These are phyloP conservation scores for Sporobolomyces phaffii DNA, from an alignment of 768 basidiomycete genomes.

Conservation along the genomic window DNA sequence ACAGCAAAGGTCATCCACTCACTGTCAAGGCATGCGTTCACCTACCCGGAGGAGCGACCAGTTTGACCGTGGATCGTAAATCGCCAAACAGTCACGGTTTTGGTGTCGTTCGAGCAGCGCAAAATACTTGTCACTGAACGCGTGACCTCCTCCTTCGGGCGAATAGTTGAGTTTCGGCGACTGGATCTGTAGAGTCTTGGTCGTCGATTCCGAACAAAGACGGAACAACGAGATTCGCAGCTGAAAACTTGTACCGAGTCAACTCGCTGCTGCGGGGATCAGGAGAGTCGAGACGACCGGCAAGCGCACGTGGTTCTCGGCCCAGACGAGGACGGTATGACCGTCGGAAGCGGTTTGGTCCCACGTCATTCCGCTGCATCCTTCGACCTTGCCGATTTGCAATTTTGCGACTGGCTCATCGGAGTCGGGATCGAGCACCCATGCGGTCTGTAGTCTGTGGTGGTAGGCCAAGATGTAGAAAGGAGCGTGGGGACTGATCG, in stretches of 20 bases:
- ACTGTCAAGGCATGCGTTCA: no score
- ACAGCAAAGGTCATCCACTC: no score
- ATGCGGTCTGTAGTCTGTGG: neutral
- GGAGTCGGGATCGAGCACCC: conserved; percentile 15
- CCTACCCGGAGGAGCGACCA: conserved; percentile 18
- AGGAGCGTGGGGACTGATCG: no score
- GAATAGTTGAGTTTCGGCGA: conserved; percentile 30
- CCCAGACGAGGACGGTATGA: conserved; percentile 11
- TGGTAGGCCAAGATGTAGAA: conserved; percentile 3
- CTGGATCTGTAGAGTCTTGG: conserved; percentile 11
- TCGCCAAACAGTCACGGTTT: conserved; percentile 45
- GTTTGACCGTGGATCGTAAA: conserved; percentile 44
- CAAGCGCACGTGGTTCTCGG: conserved; percentile 14
- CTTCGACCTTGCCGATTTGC: conserved; percentile 29
- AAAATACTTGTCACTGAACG: conserved; percentile 43
- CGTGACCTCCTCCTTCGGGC: no score
- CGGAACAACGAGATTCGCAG: conserved; percentile 37
- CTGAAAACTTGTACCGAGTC: conserved; percentile 4
- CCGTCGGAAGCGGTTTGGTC: neutral
- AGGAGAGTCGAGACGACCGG: no score
- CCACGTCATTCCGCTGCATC: conserved; percentile 20
- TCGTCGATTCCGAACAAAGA: conserved; percentile 8
- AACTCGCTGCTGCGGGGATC: no score
- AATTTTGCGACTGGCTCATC: conserved; percentile 25
- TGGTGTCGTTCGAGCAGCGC: conserved; percentile 47